These are phyloP conservation scores for Eutypa lata DNA, from an alignment of 2,329 filamentous ascomycete species.

Conservation along the genomic window DNA sequence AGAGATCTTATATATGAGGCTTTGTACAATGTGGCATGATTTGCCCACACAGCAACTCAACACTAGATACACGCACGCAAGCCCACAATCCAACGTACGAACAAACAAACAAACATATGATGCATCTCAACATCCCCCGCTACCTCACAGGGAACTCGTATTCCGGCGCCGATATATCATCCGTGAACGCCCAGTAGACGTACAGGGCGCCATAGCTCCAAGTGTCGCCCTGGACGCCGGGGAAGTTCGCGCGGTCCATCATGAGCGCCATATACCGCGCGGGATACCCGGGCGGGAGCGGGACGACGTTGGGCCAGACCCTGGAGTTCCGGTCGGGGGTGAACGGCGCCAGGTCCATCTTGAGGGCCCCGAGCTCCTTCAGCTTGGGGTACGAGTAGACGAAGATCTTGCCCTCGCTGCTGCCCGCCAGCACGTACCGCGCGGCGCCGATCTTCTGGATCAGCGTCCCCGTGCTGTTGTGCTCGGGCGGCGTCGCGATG, in stretches of 20 bases:
- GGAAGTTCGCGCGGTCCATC: conserved; percentile 3
- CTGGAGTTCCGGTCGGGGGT: not conserved
- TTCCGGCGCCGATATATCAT: not conserved
- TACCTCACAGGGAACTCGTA: not conserved
- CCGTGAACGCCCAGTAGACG: conserved; percentile 1
- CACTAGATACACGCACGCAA: not conserved
- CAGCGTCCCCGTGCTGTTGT: conserved; percentile 2
- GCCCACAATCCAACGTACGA: not conserved
- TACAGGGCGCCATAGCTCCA: conserved; percentile 3
- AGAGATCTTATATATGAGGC: too few relatives aligned
- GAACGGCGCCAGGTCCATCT: conserved; percentile 1
- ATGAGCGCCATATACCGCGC: conserved; percentile 2
- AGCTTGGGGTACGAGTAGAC: conserved; percentile 1
- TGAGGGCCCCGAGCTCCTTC: not conserved
- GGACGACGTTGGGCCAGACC: conserved; percentile 1
- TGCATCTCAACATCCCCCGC: not conserved
- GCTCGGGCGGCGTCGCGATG: not conserved
- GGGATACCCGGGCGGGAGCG: not conserved
- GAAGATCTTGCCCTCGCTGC: not conserved
- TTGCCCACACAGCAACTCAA: too few relatives aligned
- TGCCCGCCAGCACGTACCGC: conserved; percentile 1
- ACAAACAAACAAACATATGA: not conserved
- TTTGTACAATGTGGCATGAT: too few relatives aligned
- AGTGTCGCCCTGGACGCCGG: conserved; percentile 1
- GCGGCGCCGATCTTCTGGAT: not conserved